Conservation (phyloP, 1,139 yeast genomes). For the Blastobotrys indianensis region DNA sequence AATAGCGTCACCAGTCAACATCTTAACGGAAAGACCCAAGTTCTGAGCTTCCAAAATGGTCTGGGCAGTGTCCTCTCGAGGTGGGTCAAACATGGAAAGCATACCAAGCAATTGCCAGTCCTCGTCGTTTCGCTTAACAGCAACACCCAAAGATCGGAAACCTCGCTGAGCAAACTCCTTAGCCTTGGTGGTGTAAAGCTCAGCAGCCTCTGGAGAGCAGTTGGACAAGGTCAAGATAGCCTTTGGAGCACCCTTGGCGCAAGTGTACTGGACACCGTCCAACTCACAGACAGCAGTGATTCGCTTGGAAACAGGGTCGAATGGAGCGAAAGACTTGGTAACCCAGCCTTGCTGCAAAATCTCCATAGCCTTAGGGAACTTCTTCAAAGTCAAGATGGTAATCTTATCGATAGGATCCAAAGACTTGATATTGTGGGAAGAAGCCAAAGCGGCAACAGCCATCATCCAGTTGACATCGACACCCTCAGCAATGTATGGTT, state of each 20-base stretch:
- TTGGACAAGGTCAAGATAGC: constrained; percentile 97
- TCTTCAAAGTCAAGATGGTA: constrained; percentile 42
- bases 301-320: constrained; percentile 96
- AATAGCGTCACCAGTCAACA: constrained; percentile 99
- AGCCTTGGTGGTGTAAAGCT: constrained; percentile 92
- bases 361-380: constrained; percentile 82
- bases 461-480: constrained; percentile 62
- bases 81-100: constrained; percentile 99
- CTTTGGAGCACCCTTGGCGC: constrained; percentile 99
- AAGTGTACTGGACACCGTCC: constrained; percentile 91
- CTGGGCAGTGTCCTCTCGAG: constrained; percentile 97
- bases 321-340: constrained; percentile 93
- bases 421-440: constrained; percentile 68
- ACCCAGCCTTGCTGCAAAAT: constrained; percentile 88
- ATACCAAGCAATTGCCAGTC: constrained; percentile 98
- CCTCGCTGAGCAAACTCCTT: constrained; percentile 98
- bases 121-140: constrained; percentile 98
- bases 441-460: constrained; percentile 68
- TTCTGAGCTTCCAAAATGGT: constrained; percentile 90
- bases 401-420: constrained; percentile 66
- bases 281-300: constrained; percentile 94
- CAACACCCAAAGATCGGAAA: constrained; percentile 98
- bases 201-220: constrained; percentile 91
- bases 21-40: constrained; percentile 93
- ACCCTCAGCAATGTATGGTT: constrained; percentile 59